phyloP scores from a whole-genome alignment of 2,329 filamentous ascomycete genomes.

The Nemania sp. region DNA sequence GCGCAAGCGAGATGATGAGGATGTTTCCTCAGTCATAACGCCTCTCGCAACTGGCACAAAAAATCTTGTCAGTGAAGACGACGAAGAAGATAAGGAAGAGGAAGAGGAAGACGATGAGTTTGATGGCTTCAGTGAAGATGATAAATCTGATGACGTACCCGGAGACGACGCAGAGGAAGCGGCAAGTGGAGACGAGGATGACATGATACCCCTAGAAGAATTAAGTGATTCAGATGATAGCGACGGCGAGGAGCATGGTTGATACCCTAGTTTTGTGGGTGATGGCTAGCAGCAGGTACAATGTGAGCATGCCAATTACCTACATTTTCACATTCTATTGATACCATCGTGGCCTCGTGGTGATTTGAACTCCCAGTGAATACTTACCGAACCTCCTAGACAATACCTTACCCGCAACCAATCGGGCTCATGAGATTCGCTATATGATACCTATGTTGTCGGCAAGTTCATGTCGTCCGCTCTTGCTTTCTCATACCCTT shows the following conservation, averaged over 20 bases:
- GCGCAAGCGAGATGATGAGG: slow-evolving; percentile 72
- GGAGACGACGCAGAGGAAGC: slow-evolving; percentile 38
- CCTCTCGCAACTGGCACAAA: slow-evolving; percentile 49
- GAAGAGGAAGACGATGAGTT: slow-evolving; percentile 58
- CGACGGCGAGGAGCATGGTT: slow-evolving; percentile 51
- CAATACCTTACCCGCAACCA: no score
- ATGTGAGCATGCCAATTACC: slow-evolving; percentile 36
- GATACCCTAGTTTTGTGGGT: slow-evolving; percentile 38
- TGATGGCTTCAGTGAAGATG: slow-evolving; percentile 50
- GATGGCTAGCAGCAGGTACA: slow-evolving; percentile 28
- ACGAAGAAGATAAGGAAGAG: slow-evolving; percentile 49
- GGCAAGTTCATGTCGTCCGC: background rate
- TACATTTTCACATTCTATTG: slow-evolving; percentile 12
- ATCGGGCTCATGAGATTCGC: no score
- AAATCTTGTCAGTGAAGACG: slow-evolving; percentile 46
- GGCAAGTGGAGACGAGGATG: slow-evolving; percentile 53
- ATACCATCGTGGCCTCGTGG: slow-evolving; percentile 4
- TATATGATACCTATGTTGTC: no score
- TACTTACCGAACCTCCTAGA: background rate
- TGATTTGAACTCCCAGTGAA: background rate
- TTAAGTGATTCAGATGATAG: slow-evolving; percentile 50
- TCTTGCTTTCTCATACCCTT: slow-evolving; percentile 4
- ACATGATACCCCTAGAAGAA: slow-evolving; percentile 60
- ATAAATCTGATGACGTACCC: slow-evolving; percentile 52
- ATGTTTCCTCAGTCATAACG: slow-evolving; percentile 50